Evolutionary conservation across 768 basidiomycete genomes (phyloP).

Genomic region (Sporobolomyces phaffii): DNA sequence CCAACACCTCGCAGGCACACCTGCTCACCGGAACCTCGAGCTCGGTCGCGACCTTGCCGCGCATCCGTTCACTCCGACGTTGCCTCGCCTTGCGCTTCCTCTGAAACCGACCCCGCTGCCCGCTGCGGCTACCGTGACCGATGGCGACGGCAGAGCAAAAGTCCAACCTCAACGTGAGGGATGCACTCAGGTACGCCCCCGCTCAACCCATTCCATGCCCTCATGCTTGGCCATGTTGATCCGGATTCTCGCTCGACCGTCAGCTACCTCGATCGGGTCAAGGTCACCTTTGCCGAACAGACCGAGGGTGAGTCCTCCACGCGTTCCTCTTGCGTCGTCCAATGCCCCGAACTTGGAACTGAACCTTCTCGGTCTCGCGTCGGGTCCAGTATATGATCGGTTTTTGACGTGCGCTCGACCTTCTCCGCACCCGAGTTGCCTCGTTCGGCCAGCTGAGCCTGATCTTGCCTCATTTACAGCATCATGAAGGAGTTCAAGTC

Average conservation of each 20-base stretch:
- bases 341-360: neutral
- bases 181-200: conserved; percentile 28
- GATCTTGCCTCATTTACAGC: neutral
- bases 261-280: conserved; percentile 46
- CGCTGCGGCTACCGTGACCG: too few species aligned
- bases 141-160: conserved; percentile 27
- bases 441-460: neutral
- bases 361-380: neutral
- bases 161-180: conserved; percentile 33
- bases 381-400: conserved; percentile 31
- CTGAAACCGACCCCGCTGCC: neutral
- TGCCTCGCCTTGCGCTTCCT: too few species aligned
- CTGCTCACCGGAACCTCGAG: too few species aligned
- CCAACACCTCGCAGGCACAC: too few species aligned
- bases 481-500: conserved; percentile 99
- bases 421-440: conserved; percentile 56
- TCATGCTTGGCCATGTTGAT: neutral
- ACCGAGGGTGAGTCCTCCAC: conserved; percentile 22
- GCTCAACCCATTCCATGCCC: neutral
- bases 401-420: conserved; percentile 25
- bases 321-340: neutral
- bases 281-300: conserved; percentile 43
- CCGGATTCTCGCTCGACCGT: neutral
- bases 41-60: too few species aligned
- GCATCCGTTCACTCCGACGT: too few species aligned